phyloP scores from a whole-genome alignment of 2,329 filamentous ascomycete genomes.

The Pseudocercospora musae region DNA sequence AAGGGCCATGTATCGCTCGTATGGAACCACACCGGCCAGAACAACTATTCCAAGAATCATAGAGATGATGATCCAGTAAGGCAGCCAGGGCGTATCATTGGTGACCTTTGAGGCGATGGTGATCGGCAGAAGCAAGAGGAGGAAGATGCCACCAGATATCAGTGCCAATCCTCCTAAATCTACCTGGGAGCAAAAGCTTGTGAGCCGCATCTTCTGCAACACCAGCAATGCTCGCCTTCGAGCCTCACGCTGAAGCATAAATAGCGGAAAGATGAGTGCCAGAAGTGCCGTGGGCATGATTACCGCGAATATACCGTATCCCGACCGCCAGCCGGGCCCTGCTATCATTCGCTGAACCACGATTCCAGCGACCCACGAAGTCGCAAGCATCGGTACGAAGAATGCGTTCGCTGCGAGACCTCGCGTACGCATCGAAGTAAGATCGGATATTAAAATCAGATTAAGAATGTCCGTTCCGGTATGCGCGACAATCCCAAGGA shows the following conservation, averaged over 20 bases:
- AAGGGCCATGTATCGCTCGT: constrained; percentile 46
- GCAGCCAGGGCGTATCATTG: no score
- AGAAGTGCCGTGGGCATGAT: no score
- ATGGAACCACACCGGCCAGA: constrained; percentile 45
- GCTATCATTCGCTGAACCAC: constrained; percentile 33
- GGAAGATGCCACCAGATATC: constrained; percentile 49
- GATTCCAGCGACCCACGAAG: constrained; percentile 41
- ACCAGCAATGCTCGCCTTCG: no score
- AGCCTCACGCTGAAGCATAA: no score
- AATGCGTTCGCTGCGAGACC: constrained; percentile 40
- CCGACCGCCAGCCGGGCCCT: no score
- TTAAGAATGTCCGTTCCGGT: constrained; percentile 20
- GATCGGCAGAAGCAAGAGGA: constrained; percentile 47
- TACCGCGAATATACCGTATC: no score
- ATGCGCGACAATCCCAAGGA: no score
- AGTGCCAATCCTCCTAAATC: constrained; percentile 43
- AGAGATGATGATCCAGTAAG: constrained; percentile 42
- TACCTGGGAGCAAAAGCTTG: constrained; percentile 38
- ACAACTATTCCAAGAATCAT: constrained; percentile 44
- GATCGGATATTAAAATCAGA: constrained; percentile 42
- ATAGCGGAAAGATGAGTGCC: no score
- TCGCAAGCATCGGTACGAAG: constrained; percentile 42
- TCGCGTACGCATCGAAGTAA: constrained; percentile 42
- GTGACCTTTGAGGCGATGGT: constrained; percentile 39
- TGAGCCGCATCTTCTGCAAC: constrained; percentile 15